phyloP scores from a whole-genome alignment of 31 red algal species.

The Endocladia muricata region DNA sequence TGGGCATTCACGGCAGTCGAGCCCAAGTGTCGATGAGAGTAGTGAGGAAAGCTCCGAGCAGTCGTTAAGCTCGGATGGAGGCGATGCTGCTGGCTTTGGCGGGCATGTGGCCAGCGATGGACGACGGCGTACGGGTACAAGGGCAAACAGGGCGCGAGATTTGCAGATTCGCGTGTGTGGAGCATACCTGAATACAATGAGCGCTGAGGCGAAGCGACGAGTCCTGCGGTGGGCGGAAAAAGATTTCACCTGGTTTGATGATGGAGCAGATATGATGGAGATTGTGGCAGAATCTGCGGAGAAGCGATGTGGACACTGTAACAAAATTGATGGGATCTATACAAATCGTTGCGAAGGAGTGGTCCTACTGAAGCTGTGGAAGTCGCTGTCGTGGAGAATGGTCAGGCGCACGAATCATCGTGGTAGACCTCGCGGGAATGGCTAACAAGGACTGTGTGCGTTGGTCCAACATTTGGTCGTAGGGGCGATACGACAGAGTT shows the following conservation, averaged over 20 bases:
- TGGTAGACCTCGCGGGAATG: neutral
- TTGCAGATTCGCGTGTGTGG: conserved; percentile 42
- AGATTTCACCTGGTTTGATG: conserved; percentile 50
- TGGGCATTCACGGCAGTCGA: neutral
- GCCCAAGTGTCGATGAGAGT: neutral
- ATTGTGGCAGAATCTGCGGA: neutral
- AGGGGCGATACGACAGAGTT: too few relatives aligned
- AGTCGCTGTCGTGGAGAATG: conserved; percentile 44
- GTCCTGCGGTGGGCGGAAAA: conserved; percentile 52
- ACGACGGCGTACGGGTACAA: neutral
- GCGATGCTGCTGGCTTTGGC: neutral
- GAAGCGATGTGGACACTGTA: conserved; percentile 28
- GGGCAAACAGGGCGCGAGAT: conserved; percentile 21
- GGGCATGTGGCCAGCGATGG: neutral
- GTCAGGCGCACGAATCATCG: conserved; percentile 48
- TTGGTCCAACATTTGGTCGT: too few relatives aligned
- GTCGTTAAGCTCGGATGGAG: neutral
- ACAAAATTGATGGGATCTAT: neutral
- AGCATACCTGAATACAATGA: conserved; percentile 26
- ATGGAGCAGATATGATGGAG: conserved; percentile 42
- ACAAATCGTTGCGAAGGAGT: conserved; percentile 30
- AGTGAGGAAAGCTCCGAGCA: neutral
- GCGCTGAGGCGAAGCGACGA: conserved; percentile 23
- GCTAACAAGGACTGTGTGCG: neutral
- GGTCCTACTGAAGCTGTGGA: conserved; percentile 47